Conservation (phyloP, 768 basidiomycete genomes). For the Russula virescens region DNA sequence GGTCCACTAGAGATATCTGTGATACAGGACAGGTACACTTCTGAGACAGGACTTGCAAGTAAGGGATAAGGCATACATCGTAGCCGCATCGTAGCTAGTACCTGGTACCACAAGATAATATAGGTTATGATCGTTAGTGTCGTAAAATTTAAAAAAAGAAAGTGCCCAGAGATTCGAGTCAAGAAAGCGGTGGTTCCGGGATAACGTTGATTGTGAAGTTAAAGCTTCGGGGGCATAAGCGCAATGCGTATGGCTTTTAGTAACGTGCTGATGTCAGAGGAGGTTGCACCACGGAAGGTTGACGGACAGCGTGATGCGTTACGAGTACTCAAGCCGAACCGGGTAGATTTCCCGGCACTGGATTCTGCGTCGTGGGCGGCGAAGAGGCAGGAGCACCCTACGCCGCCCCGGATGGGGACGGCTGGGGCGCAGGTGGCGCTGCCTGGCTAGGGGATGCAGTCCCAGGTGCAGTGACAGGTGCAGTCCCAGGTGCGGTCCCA, state of each 20-base stretch:
- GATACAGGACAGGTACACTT: neutral
- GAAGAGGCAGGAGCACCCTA: constrained; percentile 10
- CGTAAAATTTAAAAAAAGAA: neutral
- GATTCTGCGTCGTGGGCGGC: constrained; percentile 2
- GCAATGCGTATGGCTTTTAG: constrained; percentile 3
- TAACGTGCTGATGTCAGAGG: neutral
- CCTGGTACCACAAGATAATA: neutral
- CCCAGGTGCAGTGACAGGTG: too few relatives aligned
- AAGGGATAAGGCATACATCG: neutral
- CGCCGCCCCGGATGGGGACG: constrained; percentile 3
- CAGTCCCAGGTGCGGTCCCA: neutral
- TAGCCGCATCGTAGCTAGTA: neutral
- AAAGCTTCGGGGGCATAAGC: neutral
- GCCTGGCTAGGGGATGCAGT: neutral
- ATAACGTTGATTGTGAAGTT: neutral
- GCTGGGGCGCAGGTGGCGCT: neutral
- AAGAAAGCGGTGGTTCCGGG: neutral
- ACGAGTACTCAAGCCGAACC: neutral
- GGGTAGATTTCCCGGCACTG: neutral
- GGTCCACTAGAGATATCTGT: neutral
- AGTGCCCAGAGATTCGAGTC: neutral
- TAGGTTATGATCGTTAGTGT: too few relatives aligned
- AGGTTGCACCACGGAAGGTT: neutral
- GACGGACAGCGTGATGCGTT: too few relatives aligned
- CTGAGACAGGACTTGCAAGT: neutral